Percentiles rank a stretch among this genome's conserved stretches.
Conservation (phyloP, 805 yeast species). For the Yamadazyma insecticola region DNA sequence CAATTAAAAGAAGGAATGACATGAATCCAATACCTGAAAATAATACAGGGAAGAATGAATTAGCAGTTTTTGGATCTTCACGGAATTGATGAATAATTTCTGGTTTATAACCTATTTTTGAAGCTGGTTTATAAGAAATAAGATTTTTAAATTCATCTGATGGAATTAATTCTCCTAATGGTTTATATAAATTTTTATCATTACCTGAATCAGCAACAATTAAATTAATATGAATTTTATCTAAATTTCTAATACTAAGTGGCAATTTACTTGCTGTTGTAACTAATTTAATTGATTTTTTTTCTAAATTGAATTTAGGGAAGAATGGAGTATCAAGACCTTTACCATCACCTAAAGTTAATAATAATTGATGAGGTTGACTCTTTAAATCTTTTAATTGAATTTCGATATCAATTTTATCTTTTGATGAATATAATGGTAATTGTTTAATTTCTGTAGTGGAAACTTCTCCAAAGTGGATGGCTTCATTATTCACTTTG, state of each 20-base stretch:
- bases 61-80: slow-evolving; percentile 48
- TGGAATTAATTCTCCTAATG: slow-evolving; percentile 29
- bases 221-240: slow-evolving; percentile 24
- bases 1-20: slow-evolving; percentile 40
- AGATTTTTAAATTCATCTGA: slow-evolving; percentile 19
- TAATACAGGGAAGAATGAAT: slow-evolving; percentile 45
- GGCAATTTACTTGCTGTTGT: slow-evolving; percentile 29
- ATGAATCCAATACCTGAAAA: slow-evolving; percentile 44
- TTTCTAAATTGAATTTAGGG: slow-evolving; percentile 20
- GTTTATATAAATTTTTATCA: slow-evolving; percentile 17
- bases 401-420: slow-evolving; percentile 25
- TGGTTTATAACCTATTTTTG: slow-evolving; percentile 46
- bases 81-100: slow-evolving; percentile 65
- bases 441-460: slow-evolving; percentile 27
- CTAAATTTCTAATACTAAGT: slow-evolving; percentile 29
- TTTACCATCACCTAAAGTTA: slow-evolving; percentile 23
- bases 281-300: slow-evolving; percentile 17
- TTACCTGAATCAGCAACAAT: slow-evolving; percentile 24
- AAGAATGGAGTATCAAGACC: slow-evolving; percentile 29
- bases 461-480: slow-evolving; percentile 26
- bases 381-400: slow-evolving; percentile 15
- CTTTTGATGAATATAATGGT: slow-evolving; percentile 26
- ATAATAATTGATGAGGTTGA: slow-evolving; percentile 33
- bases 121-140: slow-evolving; percentile 20
- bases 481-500: slow-evolving; percentile 17